A percentile compares a stretch with the other conserved stretches of the same genome.
Conservation (phyloP, 2,329 filamentous ascomycete species). For the Aspergillus ochraceus region DNA sequence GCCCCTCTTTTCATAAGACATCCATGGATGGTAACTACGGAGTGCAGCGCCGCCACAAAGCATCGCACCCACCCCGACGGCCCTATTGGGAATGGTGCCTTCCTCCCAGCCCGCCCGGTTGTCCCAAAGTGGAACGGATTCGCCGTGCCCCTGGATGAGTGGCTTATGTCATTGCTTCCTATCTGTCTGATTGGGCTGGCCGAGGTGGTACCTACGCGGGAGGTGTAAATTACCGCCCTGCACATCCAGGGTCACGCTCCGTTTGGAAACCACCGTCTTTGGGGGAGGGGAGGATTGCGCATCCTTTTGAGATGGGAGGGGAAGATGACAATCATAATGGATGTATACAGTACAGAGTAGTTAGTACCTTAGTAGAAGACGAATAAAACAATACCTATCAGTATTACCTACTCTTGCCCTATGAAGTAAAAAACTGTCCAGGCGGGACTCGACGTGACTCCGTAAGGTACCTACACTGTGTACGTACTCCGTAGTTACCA, state of each 20-base stretch:
- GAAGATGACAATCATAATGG: background rate
- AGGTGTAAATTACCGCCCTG: slow-evolving; percentile 17
- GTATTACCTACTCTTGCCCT: too few relatives aligned
- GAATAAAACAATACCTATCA: too few relatives aligned
- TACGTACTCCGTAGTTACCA: too few relatives aligned
- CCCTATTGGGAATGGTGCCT: background rate
- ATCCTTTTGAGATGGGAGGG: background rate
- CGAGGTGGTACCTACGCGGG: slow-evolving; percentile 14
- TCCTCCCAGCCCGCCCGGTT: slow-evolving; percentile 5
- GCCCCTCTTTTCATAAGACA: slow-evolving; percentile 19
- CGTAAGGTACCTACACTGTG: too few relatives aligned
- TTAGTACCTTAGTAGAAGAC: too few relatives aligned
- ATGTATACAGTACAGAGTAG: too few relatives aligned
- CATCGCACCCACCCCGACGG: background rate
- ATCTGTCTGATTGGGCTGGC: slow-evolving; percentile 11
- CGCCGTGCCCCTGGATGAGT: slow-evolving; percentile 11
- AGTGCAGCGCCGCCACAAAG: slow-evolving; percentile 9
- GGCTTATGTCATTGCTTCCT: slow-evolving; percentile 6
- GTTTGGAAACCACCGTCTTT: slow-evolving; percentile 13
- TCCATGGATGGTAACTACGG: too few relatives aligned
- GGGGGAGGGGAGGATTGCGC: background rate
- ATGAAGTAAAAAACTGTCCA: too few relatives aligned
- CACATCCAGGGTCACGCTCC: slow-evolving; percentile 16
- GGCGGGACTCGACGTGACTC: too few relatives aligned
- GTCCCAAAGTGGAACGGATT: slow-evolving; percentile 9